Conservation (phyloP, 257 asterid genomes). For the Anisodus tanguticus region DNA sequence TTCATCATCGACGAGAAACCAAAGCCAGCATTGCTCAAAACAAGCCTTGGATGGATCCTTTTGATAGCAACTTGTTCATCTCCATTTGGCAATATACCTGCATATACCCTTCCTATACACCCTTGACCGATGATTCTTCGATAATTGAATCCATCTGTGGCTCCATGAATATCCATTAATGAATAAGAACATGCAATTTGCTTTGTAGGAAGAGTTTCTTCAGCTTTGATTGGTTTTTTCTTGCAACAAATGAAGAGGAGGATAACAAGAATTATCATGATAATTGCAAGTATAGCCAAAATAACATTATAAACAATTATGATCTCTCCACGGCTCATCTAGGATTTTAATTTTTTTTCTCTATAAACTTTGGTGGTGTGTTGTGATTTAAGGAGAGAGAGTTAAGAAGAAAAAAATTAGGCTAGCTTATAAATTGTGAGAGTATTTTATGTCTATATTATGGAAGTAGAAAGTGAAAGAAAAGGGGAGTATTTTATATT, state of each 20-base stretch:
- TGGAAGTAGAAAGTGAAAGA: not conserved
- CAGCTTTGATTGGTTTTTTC: conserved; percentile 42
- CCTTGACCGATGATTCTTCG: conserved; percentile 78
- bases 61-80: conserved; percentile 66
- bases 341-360: not conserved
- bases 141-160: conserved; percentile 82
- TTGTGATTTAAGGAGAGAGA: not conserved
- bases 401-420: not conserved
- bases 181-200: conserved; percentile 49
- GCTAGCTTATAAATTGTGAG: not conserved
- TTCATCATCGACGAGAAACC: conserved; percentile 68
- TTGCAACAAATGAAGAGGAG: conserved; percentile 54
- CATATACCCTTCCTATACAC: conserved; percentile 72
- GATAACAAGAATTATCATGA: conserved; percentile 39
- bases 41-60: conserved; percentile 70
- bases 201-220: conserved; percentile 45
- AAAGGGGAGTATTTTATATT: not conserved
- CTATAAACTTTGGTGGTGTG: not conserved
- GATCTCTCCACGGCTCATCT: conserved; percentile 45
- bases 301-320: conserved; percentile 43
- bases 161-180: conserved; percentile 72
- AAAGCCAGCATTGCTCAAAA: conserved; percentile 72
- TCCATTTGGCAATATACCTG: conserved; percentile 70
- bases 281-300: conserved; percentile 45
- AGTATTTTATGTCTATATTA: not conserved